These are phyloP conservation scores for Gigaspora rosea DNA, from an alignment of 192 early-diverging fungal genomes.

Conservation along the genomic window DNA sequence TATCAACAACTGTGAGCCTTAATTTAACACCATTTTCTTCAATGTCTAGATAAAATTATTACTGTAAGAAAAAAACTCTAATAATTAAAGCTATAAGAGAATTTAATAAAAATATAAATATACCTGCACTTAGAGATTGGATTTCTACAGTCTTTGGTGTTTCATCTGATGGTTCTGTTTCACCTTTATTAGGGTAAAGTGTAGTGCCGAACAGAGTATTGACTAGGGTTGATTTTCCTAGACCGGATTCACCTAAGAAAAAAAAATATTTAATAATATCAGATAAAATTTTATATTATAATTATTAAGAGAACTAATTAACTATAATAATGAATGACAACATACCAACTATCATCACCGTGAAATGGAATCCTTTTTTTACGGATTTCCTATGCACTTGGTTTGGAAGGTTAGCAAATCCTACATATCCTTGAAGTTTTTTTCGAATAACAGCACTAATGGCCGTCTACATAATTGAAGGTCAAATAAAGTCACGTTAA, in stretches of 20 bases:
- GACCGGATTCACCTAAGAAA: conserved; percentile 80
- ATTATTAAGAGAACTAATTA: neutral
- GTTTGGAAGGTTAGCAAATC: conserved; percentile 93
- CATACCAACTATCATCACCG: conserved; percentile 94
- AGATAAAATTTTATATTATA: neutral
- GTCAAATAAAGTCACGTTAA: neutral
- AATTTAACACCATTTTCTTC: conserved; percentile 96
- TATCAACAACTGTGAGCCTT: conserved; percentile 93
- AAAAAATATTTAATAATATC: neutral
- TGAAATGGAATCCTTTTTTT: conserved; percentile 95
- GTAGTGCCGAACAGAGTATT: conserved; percentile 95
- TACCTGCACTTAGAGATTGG: conserved; percentile 68
- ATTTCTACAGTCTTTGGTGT: conserved; percentile 75
- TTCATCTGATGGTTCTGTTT: conserved; percentile 63
- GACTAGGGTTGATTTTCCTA: conserved; percentile 97
- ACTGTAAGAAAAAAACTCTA: neutral
- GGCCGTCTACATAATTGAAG: conserved; percentile 22
- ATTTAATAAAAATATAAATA: neutral
- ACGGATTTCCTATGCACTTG: conserved; percentile 93
- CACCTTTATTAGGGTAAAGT: conserved; percentile 83
- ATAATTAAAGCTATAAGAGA: neutral
- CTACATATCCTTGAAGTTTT: conserved; percentile 61
- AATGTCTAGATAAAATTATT: conserved; percentile 61
- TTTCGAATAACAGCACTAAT: conserved; percentile 43
- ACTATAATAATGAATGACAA: conserved; percentile 28